These are phyloP conservation scores for Papiliotrema nemorosa DNA, from an alignment of 1,284 basidiomycete genomes.

Conservation along the genomic window DNA sequence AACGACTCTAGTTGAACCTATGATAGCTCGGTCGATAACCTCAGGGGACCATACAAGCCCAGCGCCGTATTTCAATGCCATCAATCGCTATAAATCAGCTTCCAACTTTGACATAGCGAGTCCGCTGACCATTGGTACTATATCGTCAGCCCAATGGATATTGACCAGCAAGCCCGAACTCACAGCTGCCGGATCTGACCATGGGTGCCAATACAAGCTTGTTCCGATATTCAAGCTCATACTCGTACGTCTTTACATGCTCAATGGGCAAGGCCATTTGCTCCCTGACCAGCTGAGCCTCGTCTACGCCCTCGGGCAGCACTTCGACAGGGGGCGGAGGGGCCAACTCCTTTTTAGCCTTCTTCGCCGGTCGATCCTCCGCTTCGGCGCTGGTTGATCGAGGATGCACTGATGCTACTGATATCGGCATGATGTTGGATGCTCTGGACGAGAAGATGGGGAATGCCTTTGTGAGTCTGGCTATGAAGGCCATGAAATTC, in stretches of 20 bases:
- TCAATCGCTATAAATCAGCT: conserved; percentile 56
- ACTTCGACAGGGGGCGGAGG: not conserved
- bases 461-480: not conserved
- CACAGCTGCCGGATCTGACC: conserved; percentile 87
- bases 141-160: not conserved
- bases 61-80: conserved; percentile 89
- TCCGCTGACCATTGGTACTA: conserved; percentile 13
- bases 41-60: conserved; percentile 96
- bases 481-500: not conserved
- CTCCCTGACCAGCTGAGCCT: conserved; percentile 19
- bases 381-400: not conserved
- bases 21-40: conserved; percentile 92
- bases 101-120: not conserved
- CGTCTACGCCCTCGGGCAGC: not conserved
- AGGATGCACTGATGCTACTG: not conserved
- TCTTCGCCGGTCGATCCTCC: conserved; percentile 6
- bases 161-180: conserved; percentile 33
- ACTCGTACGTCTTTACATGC: conserved; percentile 26
- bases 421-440: not conserved
- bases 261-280: conserved; percentile 40
- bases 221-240: conserved; percentile 57
- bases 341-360: not conserved
- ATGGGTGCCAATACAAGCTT: conserved; percentile 88
- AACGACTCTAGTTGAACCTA: conserved; percentile 76
- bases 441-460: not conserved